Base-by-base conservation (phyloP, 495 filamentous ascomycete genomes). In the Aspergillus leporis region DNA sequence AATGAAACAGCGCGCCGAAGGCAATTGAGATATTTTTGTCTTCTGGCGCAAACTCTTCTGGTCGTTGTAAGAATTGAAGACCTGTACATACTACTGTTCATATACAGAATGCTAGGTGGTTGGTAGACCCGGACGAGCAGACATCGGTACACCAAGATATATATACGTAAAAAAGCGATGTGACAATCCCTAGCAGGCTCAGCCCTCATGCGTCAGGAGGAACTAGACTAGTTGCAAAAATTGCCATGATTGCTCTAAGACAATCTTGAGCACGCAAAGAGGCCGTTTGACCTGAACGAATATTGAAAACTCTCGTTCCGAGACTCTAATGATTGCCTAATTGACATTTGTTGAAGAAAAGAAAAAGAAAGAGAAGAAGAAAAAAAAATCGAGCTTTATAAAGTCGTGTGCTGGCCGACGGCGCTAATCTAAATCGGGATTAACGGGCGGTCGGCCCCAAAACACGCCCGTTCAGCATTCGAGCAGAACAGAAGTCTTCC, bases 271-370 rank as follows among this genome's bases (percentile, higher is more conserved):
- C 94, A 91, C 94, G 94, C 92, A 73, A 68, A 83, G 87, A 93
- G 89, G 83, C 83, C 86, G 81, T 75, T 74, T 74, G 89, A 89
- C 85, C 91, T 96, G 90, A 89, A 90, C 86, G 92, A 93, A 92
- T 84, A 97, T 81, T 89, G 92, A 94, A 74, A 76, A 75, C 71
- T 84, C 91, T 87, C 90, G 86, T 85, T 87, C 90, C 94, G 94
- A 95, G 94, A 98, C 94, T 98, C 94, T 98, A 98, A 93, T 92
- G 91, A 91, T 83, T 86, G 90, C 87, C 92, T 94, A 88, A 77
- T 81, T 83, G 87, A 94, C 89, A 95, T 93, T 78, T 91, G 78
- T 73, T 76, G 77, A 81, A 80, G 75, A 84, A 83, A 78, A 81
- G 76, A 73, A 71, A 75, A 75, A 75, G 62, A 70, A 66, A 74